A percentile compares a stretch with the other conserved stretches of the same genome.
These are phyloP conservation scores for Diatrype stigma DNA, from an alignment of 2,329 filamentous ascomycete species.

Conservation along the genomic window DNA sequence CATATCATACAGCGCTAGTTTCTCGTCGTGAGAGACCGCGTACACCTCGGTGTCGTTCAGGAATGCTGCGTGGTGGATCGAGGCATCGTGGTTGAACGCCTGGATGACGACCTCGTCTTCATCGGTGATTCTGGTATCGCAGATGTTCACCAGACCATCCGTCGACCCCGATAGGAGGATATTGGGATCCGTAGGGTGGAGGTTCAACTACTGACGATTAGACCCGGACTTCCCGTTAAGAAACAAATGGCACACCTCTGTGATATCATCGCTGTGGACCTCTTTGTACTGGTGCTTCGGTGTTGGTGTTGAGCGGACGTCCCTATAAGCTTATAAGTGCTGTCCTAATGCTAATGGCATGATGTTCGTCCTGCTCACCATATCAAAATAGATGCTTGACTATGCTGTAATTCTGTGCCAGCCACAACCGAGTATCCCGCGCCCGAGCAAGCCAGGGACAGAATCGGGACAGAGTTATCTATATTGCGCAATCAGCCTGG, in stretches of 20 bases:
- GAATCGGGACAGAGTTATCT: slow-evolving; percentile 49
- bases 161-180: slow-evolving; percentile 73
- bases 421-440: slow-evolving; percentile 59
- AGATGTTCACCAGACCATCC: slow-evolving; percentile 74
- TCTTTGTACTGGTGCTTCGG: slow-evolving; percentile 56
- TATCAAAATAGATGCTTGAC: slow-evolving; percentile 56
- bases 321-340: slow-evolving; percentile 38
- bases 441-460: slow-evolving; percentile 61
- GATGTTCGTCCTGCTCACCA: slow-evolving; percentile 53
- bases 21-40: slow-evolving; percentile 74
- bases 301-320: slow-evolving; percentile 46
- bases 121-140: slow-evolving; percentile 64
- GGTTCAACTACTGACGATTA: slow-evolving; percentile 45
- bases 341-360: not conserved
- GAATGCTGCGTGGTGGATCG: slow-evolving; percentile 72
- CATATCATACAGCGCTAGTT: slow-evolving; percentile 67
- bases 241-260: slow-evolving; percentile 38
- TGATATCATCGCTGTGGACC: slow-evolving; percentile 65
- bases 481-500: slow-evolving; percentile 12
- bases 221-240: not conserved
- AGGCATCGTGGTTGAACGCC: slow-evolving; percentile 73
- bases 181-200: slow-evolving; percentile 56
- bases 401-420: slow-evolving; percentile 67
- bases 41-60: slow-evolving; percentile 62
- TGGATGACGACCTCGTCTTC: slow-evolving; percentile 76